A percentile compares a stretch with the other conserved stretches of the same genome.
These are phyloP conservation scores for Aspergillus eucalypticola DNA, from an alignment of 2,329 filamentous ascomycete genomes.

Conservation along the genomic window DNA sequence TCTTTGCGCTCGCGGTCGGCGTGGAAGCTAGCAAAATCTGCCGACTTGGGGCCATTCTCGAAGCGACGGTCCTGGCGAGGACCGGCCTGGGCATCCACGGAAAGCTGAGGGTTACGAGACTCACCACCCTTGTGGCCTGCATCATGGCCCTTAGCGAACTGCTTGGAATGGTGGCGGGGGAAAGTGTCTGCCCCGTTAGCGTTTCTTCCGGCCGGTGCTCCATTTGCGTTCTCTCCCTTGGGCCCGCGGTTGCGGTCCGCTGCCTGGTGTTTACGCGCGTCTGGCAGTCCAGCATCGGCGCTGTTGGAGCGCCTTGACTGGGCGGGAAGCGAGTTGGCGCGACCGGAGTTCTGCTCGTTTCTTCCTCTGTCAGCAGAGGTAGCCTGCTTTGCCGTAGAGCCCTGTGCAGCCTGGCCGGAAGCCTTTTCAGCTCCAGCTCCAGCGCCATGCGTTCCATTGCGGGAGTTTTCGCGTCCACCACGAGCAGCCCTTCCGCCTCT, in stretches of 20 bases:
- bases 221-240: constrained; percentile 36
- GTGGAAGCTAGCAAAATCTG: constrained; percentile 35
- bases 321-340: constrained; percentile 44
- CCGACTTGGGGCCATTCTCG: constrained; percentile 41
- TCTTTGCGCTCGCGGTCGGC: constrained; percentile 33
- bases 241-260: constrained; percentile 34
- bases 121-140: constrained; percentile 29
- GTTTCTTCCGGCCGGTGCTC: constrained; percentile 28
- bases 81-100: constrained; percentile 36
- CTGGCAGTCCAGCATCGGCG: constrained; percentile 32
- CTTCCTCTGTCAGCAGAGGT: constrained; percentile 36
- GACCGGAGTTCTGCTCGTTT: constrained; percentile 37
- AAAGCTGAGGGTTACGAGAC: constrained; percentile 30
- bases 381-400: constrained; percentile 29
- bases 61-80: constrained; percentile 41
- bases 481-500: constrained; percentile 59
- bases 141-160: constrained; percentile 37
- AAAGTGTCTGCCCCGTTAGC: constrained; percentile 31
- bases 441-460: constrained; percentile 43
- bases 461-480: constrained; percentile 54
- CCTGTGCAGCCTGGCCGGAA: constrained; percentile 30
- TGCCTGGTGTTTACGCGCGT: constrained; percentile 36
- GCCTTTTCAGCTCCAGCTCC: constrained; percentile 38
- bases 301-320: constrained; percentile 39
- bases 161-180: constrained; percentile 36